Base-by-base conservation (phyloP, 2,329 filamentous ascomycete genomes). In the Paecilomyces sp. region DNA sequence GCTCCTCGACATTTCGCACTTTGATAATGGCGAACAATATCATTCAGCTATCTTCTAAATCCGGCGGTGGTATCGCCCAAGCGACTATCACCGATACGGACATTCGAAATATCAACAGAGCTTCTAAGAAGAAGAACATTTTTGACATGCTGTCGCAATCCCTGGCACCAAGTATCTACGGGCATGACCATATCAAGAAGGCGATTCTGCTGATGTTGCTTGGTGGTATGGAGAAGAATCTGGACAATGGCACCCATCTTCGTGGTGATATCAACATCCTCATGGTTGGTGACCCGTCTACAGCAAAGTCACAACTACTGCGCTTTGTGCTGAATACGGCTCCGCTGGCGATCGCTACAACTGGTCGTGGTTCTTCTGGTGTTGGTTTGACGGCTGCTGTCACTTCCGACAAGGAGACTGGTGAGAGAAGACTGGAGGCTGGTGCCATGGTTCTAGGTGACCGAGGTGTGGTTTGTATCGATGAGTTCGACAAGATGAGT, bases 401-500 rank as follows among this genome's bases (percentile, higher is more conserved):
- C 25, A 97, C 94, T 0, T 88, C 90, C 0, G 94, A 99, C 75
- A 97, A 97, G 74, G 94, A 99, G 75, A 99, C 94, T 1, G 94
- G 94, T 60, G 94, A 99, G 74, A 86, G 94, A 65, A 86, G 94
- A 65, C 83, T 99, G 0, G 94, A 99, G 77, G 94, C 94, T 15
- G 94, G 94, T 84, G 94, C 94, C 64, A 99, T 99, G 94, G 94
- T 99, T 62, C 90, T 99, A 70, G 94, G 88, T 64, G 94, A 99
- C 74, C 89, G 94, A 63, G 94, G 94, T 67, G 93, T 99, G 11
- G 94, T 99, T 34, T 99, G 94, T 79, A 99, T 99, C 66, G 94
- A 99, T 73, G 94, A 99, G 71, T 99, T 99, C 67, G 94, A 99
- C 80, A 99, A 99, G 77, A 99, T 99, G 94, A 97, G 92, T 60